Evolutionary conservation across 2,329 filamentous ascomycete species (phyloP), one percentile per base, ranked within the genome.

Genomic region (Nigrospora osmanthi): DNA sequence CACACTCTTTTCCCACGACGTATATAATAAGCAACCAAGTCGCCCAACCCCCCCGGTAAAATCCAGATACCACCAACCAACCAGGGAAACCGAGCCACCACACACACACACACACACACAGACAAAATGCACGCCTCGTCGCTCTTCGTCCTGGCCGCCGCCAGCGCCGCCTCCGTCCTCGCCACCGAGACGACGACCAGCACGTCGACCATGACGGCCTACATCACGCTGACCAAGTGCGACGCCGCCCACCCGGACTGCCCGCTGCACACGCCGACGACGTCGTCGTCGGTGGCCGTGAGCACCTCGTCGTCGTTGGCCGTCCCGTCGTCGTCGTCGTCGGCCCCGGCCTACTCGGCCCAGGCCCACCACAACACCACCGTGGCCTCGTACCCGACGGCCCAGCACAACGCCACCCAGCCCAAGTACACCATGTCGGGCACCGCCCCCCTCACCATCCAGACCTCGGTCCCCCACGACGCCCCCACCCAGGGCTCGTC

Each of bases 141-240:
- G 11, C 28, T 60, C 35, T 32, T 59, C 42, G 48, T 58, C 42
- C 42, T 61, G 53, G 57, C 51, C 49, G 17, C 35, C 35, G 56
- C 51, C 37, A 44, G 54, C 50, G 57, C 51, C 54, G 42, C 54
- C 47, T 53, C 58, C 37, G 58, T 52, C 19, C 46, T 11, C 11
- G 31, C 16, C 30, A 3, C 31, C n/a, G 32, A 14, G 15, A 36
- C 16, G n/a, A 58, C 56, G 14, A 61, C 57, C 28, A 57, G 50
- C 46, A 61, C 57, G 4, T 47, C 51, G 23, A 57, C 56, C 47
- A 45, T 60, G 39, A 60, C 56, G 2, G 56, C 55, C 14, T 56
- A 54, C 11, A 49, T 61, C 49, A 59, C 58, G 17, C 56, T 61
- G 38, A 58, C 54, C 32, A 51, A 54, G 50, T 60, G 58, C 55